Conservation (phyloP, 2,329 filamentous ascomycete species). For the Seiridium unicorne region DNA sequence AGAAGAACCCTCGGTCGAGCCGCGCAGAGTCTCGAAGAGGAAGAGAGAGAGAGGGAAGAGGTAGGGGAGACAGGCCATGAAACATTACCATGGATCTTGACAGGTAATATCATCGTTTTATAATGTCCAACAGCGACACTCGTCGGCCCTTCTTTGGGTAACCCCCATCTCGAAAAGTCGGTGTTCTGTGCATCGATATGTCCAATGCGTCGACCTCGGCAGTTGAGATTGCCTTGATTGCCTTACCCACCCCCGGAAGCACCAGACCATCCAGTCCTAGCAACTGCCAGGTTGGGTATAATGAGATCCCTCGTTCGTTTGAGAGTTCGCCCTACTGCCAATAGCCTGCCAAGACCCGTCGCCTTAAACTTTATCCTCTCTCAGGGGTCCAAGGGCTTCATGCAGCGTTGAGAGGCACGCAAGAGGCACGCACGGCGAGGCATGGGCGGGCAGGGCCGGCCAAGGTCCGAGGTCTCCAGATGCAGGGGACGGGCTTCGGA, state of each 20-base stretch:
- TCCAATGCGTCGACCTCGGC: constrained; percentile 2
- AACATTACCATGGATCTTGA: constrained; percentile 1
- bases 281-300: constrained; percentile 6
- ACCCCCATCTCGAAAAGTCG: constrained; percentile 6
- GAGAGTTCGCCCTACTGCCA: constrained; percentile 7
- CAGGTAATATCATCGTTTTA: constrained; percentile 4
- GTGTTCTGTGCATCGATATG: neutral
- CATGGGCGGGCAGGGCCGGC: neutral
- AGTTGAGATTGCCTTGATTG: constrained; percentile 4
- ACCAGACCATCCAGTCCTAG: constrained; percentile 1
- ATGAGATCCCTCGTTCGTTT: neutral
- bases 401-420: neutral
- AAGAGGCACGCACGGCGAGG: neutral
- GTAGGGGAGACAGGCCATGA: neutral
- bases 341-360: neutral
- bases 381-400: neutral
- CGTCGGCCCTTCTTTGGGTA: constrained; percentile 9
- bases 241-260: constrained; percentile 1
- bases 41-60: neutral
- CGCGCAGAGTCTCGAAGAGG: neutral
- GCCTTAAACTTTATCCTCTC: neutral
- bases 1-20: neutral
- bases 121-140: neutral
- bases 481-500: neutral
- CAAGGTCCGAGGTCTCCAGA: neutral